Conservation (phyloP, 2,329 filamentous ascomycete species). For the Cryphonectria naterciae region DNA sequence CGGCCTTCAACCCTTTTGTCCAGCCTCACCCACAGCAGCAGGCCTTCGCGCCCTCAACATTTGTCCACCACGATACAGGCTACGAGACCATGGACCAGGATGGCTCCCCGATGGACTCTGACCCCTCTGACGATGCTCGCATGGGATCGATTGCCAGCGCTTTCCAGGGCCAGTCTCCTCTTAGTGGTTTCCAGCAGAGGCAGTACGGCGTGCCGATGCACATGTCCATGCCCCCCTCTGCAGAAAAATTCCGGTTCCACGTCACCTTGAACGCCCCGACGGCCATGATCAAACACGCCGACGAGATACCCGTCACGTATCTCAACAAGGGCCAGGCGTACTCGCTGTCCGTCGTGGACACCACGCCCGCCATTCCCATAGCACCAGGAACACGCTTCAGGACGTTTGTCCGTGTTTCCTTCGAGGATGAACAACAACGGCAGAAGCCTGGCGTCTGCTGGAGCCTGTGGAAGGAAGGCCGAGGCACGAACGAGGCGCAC, state of each 20-base stretch:
- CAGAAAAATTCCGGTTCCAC: constrained; percentile 84
- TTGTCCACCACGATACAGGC: constrained; percentile 77
- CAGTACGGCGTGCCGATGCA: constrained; percentile 50
- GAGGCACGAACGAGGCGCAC: constrained; percentile 94
- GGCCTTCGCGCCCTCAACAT: constrained; percentile 76
- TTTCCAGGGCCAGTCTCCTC: constrained; percentile 64
- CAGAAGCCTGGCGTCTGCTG: constrained; percentile 73
- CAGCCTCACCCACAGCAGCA: constrained; percentile 60
- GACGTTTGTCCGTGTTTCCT: constrained; percentile 92
- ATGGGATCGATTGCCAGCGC: constrained; percentile 62
- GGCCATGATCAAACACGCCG: constrained; percentile 87
- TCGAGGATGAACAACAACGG: constrained; percentile 93
- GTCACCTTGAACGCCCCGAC: constrained; percentile 91
- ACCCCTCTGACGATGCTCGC: constrained; percentile 50
- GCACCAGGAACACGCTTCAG: constrained; percentile 73
- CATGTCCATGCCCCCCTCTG: constrained; percentile 54
- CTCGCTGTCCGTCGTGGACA: constrained; percentile 82
- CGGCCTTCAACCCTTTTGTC: constrained; percentile 73
- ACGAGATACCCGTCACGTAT: constrained; percentile 96
- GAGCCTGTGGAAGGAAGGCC: constrained; percentile 90
- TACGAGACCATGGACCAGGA: constrained; percentile 82
- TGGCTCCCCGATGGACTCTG: constrained; percentile 66
- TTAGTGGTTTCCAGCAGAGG: constrained; percentile 60
- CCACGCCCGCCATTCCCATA: constrained; percentile 62
- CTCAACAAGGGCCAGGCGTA: constrained; percentile 98